Evolutionary conservation across 2,329 filamentous ascomycete species (phyloP), one percentile per base, ranked within the genome.

Genomic region (Penicillium sp.): DNA sequence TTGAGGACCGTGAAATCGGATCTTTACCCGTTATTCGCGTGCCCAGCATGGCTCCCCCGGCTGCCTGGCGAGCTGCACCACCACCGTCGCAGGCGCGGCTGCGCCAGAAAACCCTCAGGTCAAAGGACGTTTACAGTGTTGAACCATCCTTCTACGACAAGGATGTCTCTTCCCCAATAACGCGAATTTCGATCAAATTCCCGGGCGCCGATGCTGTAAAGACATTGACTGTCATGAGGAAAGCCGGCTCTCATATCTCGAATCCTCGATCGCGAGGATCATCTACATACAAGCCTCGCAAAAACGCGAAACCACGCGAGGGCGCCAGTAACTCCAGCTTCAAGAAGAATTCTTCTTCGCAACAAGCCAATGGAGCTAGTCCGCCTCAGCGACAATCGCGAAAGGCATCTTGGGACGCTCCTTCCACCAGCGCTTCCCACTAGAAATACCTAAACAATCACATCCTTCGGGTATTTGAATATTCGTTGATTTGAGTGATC

Each of bases 1-100:
- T 93, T 66, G 91, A 92, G 71, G 90, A 92, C 71, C 90, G 91
- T 70, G 90, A 93, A 74, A 91, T 91, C 81, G 90, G 90, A 3
- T 93, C 90, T 7, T 78, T 92, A n/a, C 90, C 90, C 0, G 83
- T 85, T 23, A 87, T 93, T 26, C 85, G 85, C 58, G 78, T 93
- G n/a, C 90, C 90, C 7, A 81, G 83, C 51, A 84, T 83, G 60
- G 83, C 84, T 5, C 88, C 89, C 1, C 83, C 86, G 41, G 83
- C 84, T 41, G 85, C 87, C 17, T 91, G 89, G 88, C 81, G 84
- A 60, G 84, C 87, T 15, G 86, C 85, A 26, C 73, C 69, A 30
- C 68, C 76, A 9, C 76, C 76, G 13, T 70, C 75, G 17, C 70
- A 72, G 21, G 65, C 75, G 31, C 71, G 73, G 31, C 63, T 74